Evolutionary conservation across 2,329 filamentous ascomycete species (phyloP).

Genomic region (Penicillium sp.): DNA sequence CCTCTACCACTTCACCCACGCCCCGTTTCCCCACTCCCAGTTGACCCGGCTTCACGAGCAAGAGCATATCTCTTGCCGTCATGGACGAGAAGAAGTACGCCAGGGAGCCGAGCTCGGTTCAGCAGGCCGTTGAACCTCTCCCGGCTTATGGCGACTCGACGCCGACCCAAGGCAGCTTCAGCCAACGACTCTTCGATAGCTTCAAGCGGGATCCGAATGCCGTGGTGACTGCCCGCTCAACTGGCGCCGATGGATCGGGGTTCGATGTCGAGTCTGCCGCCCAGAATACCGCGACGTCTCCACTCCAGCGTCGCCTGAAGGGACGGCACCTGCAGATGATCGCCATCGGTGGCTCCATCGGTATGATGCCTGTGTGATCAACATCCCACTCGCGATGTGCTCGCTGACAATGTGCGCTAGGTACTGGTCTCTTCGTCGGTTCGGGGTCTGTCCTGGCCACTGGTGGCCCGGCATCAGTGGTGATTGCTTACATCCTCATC

Average conservation of each 20-base stretch:
- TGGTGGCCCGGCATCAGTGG: slow-evolving; percentile 73
- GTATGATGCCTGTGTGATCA: slow-evolving; percentile 41
- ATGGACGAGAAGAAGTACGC: slow-evolving; percentile 36
- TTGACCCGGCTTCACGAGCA: too few species aligned
- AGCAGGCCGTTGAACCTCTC: slow-evolving; percentile 23
- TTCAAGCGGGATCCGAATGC: slow-evolving; percentile 49
- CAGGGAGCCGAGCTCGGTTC: slow-evolving; percentile 25
- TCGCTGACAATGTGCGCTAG: slow-evolving; percentile 39
- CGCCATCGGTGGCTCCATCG: slow-evolving; percentile 89
- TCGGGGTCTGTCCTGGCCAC: slow-evolving; percentile 67
- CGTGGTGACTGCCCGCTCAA: slow-evolving; percentile 30
- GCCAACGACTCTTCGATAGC: slow-evolving; percentile 39
- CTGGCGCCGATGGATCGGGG: slow-evolving; percentile 54
- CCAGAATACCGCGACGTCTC: slow-evolving; percentile 65
- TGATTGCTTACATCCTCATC: slow-evolving; percentile 75
- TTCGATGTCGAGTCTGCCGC: slow-evolving; percentile 64
- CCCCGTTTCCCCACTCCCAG: too few species aligned
- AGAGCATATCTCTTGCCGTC: background rate
- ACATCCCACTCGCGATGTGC: background rate
- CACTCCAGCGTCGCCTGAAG: slow-evolving; percentile 74
- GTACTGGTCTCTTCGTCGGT: slow-evolving; percentile 82
- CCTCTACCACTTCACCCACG: too few species aligned
- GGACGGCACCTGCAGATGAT: slow-evolving; percentile 94
- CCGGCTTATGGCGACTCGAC: slow-evolving; percentile 34
- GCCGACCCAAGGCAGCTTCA: slow-evolving; percentile 20